Evolutionary conservation across 768 basidiomycete species (phyloP).

Genomic region (Serendipita vermifera): DNA sequence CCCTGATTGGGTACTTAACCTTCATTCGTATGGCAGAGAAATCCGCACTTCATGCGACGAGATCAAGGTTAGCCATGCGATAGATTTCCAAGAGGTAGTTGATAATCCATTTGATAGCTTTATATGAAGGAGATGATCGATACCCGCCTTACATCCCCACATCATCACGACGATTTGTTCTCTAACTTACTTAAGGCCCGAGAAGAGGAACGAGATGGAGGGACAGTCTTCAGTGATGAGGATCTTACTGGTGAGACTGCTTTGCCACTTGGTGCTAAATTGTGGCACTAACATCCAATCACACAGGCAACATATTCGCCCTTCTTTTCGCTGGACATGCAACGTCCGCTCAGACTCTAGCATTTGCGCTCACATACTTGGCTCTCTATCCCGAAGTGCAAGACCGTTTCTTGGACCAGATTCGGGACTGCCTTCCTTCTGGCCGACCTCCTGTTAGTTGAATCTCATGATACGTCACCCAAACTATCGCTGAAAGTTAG

Average conservation of each 20-base stretch:
- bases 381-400: conserved; percentile 41
- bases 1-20: too few relatives aligned
- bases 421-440: too few relatives aligned
- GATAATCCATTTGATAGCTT: too few relatives aligned
- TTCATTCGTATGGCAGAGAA: too few relatives aligned
- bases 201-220: conserved; percentile 25
- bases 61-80: too few relatives aligned
- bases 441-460: too few relatives aligned
- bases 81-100: too few relatives aligned
- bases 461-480: too few relatives aligned
- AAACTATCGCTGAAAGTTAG: too few relatives aligned
- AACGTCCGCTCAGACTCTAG: conserved; percentile 32
- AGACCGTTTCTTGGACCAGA: conserved; percentile 26
- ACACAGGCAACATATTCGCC: conserved; percentile 27
- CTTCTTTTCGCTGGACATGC: conserved; percentile 50
- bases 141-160: conserved; percentile 23
- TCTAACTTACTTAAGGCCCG: conserved; percentile 40
- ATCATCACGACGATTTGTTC: conserved; percentile 36
- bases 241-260: conserved; percentile 32
- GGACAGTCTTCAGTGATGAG: conserved; percentile 27
- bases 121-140: conserved; percentile 45
- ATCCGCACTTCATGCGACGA: too few relatives aligned
- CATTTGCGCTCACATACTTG: conserved; percentile 39
- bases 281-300: too few relatives aligned
- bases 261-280: too few relatives aligned